Base-by-base conservation (phyloP, 768 basidiomycete genomes). In the Mycena venus region DNA sequence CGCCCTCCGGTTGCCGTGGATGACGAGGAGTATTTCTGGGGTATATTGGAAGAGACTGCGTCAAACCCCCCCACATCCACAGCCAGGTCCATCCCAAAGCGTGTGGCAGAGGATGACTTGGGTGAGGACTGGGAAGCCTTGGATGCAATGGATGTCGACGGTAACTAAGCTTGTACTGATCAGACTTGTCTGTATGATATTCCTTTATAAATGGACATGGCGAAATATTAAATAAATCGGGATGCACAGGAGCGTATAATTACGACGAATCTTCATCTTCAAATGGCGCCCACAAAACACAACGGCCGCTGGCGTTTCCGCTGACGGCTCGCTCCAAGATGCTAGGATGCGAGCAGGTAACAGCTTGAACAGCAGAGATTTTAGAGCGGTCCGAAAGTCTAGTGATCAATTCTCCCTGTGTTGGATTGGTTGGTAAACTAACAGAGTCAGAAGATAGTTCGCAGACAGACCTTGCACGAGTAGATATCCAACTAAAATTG, bases 331-430 rank as follows among this genome's bases (percentile, higher is more conserved):
- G 89, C 78, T 94, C 94, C 3, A 94, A 86, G 25, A 94, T 83
- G 68, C 80, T 92, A 0, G 95, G 95, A 80, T 96, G 95, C 17
- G 94, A 95, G 77, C 93, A 94, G 10, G 95, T 95, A n/a, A 96
- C 95, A n/a, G 95, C 95, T 82, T 96, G 95, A 5, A 93, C 92
- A 1, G 95, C 95, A 25, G 93, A 90, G 72, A 96, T 92, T 75
- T 94, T 95, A 74, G 56, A 36, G 51, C 82, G 84, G 81, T 95
- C 94, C 17, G 89, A 82, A 11, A 96, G 83, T 72, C 87, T 88
- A 4, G 92, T 89, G 36, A 96, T 81, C 19, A 91, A 86, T 72
- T 95, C 93, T 17, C 95, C 95, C 91, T 94, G 59, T n/a, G n/a
- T 25, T 9, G 23, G 40, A 34, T 62, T 61, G 21, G 59, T 49